Evolutionary conservation across 2,329 filamentous ascomycete species (phyloP), one percentile per base, ranked within the genome.

Genomic region (Huntiella abstrusa): DNA sequence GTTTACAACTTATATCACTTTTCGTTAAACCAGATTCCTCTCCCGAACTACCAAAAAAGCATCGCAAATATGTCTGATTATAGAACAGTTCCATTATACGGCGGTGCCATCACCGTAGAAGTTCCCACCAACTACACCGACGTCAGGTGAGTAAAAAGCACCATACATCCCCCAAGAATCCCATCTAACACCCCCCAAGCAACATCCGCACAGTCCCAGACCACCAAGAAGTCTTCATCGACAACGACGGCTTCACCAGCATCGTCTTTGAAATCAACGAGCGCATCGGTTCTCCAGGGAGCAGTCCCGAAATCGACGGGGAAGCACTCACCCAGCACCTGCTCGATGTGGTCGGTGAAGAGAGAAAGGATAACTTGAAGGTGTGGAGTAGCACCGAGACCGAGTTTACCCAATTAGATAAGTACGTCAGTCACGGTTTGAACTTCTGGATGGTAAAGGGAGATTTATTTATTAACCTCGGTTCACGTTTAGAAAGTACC

Each of bases 171-270:
- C 34, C 13, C 4, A 11, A n/a, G 5, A n/a, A n/a, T 36, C 2
- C 34, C 15, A 7, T 22, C 47, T 41, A 46, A 43, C 32, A 22
- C 33, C 11, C 37, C 16, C 2, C 28, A 4, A 84, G 80, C 64
- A 71, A 72, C 46, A 70, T 86, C 54, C 77, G 82, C 52, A 73
- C 85, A 62, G 76, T 87, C 4, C 82, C 82, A 43, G 80, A 88
- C 59, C 83, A 92, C 61, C 87, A 96, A 65, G 88, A 95, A 67
- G 81, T 95, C 54, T 94, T 78, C 65, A 79, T 95, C 56, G 85
- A 92, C 59, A 71, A 74, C 52, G 71, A 81, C 52, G 86, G 85
- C 43, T 87, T 87, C 60, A 84, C 83, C 3, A 86, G 75, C 62
- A 77, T 94, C 59, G 87, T 94, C 55, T 73, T 95, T 61, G 88